Evolutionary conservation across 2,329 filamentous ascomycete species (phyloP).

Genomic region (Diplodia scrobiculata): DNA sequence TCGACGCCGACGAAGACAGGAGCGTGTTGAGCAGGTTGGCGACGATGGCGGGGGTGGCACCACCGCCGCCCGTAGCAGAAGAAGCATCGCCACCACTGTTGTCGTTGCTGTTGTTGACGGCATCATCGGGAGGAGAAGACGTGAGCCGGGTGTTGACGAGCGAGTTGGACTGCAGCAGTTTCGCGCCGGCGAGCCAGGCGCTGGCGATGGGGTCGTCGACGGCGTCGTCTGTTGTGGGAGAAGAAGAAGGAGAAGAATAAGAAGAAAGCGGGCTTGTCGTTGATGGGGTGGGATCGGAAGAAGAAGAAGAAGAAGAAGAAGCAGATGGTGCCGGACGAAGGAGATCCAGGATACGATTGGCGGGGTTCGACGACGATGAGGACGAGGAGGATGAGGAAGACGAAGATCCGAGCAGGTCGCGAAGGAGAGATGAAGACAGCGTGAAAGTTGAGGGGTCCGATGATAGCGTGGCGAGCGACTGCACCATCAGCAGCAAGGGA

Average conservation of each 20-base stretch:
- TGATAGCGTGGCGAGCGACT: neutral
- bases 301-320: neutral
- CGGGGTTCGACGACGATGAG: neutral
- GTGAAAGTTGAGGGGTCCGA: neutral
- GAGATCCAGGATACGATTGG: neutral
- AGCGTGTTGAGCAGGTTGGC: neutral
- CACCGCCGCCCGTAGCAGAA: too few species aligned
- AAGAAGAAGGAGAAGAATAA: neutral
- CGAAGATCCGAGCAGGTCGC: neutral
- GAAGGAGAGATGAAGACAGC: constrained; percentile 17
- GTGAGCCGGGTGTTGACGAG: neutral
- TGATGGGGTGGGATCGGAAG: neutral
- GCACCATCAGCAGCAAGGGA: neutral
- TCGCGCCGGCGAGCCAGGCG: neutral
- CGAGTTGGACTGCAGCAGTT: constrained; percentile 4
- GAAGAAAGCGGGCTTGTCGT: neutral
- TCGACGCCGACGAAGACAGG: neutral
- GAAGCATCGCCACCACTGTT: neutral
- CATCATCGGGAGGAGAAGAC: neutral
- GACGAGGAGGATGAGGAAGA: neutral
- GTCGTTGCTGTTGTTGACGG: neutral
- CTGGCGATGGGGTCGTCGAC: neutral
- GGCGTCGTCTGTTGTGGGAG: neutral
- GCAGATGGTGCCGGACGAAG: neutral
- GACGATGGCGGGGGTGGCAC: neutral